These are phyloP conservation scores for Casuarina cunninghamiana DNA, from an alignment of 306 rosid species.

Conservation along the genomic window DNA sequence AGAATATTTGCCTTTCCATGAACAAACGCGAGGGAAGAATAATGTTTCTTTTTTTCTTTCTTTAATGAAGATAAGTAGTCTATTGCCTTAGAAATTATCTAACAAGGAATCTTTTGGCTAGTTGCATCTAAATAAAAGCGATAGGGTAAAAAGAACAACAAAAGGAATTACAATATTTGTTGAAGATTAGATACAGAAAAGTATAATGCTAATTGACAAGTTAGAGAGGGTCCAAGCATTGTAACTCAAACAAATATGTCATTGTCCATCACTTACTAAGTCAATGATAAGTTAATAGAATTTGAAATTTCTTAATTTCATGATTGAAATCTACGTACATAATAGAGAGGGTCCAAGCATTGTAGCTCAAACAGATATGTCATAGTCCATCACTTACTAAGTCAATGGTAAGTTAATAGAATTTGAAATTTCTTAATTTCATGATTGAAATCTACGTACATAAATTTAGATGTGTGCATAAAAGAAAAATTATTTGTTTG, in stretches of 20 bases:
- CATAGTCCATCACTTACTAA: no score
- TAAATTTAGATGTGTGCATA: neutral
- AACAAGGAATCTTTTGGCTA: neutral
- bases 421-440: no score
- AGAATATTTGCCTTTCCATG: constrained; percentile 23
- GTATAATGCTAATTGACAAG: neutral
- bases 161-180: neutral
- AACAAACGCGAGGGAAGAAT: neutral
- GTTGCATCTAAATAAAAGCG: neutral
- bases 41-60: neutral
- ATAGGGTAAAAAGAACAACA: neutral
- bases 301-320: no score
- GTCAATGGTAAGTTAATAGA: no score
- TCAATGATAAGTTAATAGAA: no score
- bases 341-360: neutral
- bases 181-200: neutral
- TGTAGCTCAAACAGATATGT: no score
- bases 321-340: no score
- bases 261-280: no score
- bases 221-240: neutral
- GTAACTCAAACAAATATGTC: no score
- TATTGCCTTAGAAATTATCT: no score
- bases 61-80: neutral
- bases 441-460: no score
- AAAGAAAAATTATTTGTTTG: neutral